Evolutionary conservation across 148 eudicot genomes (phyloP).

Genomic region (Vaccinium vitisidaea): DNA sequence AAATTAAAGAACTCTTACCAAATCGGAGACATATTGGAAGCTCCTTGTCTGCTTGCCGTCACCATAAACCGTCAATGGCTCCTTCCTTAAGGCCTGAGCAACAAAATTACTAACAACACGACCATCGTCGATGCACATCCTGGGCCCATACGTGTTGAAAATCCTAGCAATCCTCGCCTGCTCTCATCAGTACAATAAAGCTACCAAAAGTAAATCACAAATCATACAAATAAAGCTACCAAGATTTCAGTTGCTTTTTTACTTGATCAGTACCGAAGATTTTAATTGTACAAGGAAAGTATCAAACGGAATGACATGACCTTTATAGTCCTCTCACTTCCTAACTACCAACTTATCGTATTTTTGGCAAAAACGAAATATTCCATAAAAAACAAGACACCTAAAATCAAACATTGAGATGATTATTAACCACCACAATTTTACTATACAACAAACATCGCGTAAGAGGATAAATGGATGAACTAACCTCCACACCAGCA

Average conservation of each 20-base stretch:
- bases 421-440: neutral
- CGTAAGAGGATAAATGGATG: neutral
- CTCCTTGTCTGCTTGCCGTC: slow-evolving; percentile 99
- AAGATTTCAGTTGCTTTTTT: neutral
- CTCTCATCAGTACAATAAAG: slow-evolving; percentile 1
- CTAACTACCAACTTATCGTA: neutral
- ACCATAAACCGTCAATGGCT: slow-evolving; percentile 92
- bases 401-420: neutral
- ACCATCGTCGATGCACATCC: slow-evolving; percentile 99
- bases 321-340: neutral
- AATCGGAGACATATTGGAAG: slow-evolving; percentile 87
- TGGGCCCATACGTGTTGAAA: slow-evolving; percentile 93
- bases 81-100: slow-evolving; percentile 99
- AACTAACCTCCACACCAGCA: slow-evolving; percentile 87
- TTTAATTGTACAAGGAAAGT: neutral
- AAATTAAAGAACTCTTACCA: slow-evolving; percentile 45
- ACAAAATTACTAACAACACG: slow-evolving; percentile 99
- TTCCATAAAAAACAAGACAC: neutral
- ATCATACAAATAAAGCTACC: neutral
- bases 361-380: neutral
- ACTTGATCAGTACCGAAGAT: too few species aligned
- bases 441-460: neutral
- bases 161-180: slow-evolving; percentile 99
- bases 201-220: neutral
- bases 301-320: neutral